Base-by-base conservation (phyloP, 495 filamentous ascomycete species). In the Filosporella fistucella region DNA sequence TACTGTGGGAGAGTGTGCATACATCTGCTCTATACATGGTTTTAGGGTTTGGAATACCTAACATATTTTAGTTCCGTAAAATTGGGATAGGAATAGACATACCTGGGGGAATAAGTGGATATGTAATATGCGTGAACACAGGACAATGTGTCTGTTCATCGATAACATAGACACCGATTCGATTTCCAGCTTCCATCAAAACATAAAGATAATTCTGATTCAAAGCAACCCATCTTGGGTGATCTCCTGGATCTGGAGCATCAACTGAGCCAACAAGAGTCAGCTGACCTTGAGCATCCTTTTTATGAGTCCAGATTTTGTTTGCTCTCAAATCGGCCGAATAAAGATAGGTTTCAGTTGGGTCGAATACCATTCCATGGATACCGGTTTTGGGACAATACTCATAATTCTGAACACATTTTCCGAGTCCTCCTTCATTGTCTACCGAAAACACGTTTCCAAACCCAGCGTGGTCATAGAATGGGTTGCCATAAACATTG, bases 311-410 rank as follows among this genome's bases (percentile, higher is more conserved):
- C 88, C 88, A 93, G 41, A 93, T 78, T 70, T 86, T 89, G 71
- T 93, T 90, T 55, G 81, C 86, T 50, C 75, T 77, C 63, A 93
- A 75, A 65, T 93, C 88, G 47, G 88, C 88, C 17, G 85, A 89
- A 71, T 93, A 93, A 28, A 93, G 76, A 66, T 88, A 91, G 12
- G 80, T 85, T 67, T 93, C 88, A 44, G 79, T 82, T 10, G 84
- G 79, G 62, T 93, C 86, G 60, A 93, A 93, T 35, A 89, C 86
- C 85, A 89, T 90, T 66, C 86, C 88, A 66, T 93, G 88, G 53
- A 93, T 86, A 35, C 85, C 87, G 7, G 85, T 85, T 61, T 86
- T 77, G 28, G 70, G 64, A 35, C 78, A 73, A 60, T 90, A 88
- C 41, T 82, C 77, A 67, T 85, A 90, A 64, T 90, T 88, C 55